Evolutionary conservation across 352 stramenopile species (phyloP), one percentile per base, ranked within the genome.

Genomic region (Pythium chondricola): DNA sequence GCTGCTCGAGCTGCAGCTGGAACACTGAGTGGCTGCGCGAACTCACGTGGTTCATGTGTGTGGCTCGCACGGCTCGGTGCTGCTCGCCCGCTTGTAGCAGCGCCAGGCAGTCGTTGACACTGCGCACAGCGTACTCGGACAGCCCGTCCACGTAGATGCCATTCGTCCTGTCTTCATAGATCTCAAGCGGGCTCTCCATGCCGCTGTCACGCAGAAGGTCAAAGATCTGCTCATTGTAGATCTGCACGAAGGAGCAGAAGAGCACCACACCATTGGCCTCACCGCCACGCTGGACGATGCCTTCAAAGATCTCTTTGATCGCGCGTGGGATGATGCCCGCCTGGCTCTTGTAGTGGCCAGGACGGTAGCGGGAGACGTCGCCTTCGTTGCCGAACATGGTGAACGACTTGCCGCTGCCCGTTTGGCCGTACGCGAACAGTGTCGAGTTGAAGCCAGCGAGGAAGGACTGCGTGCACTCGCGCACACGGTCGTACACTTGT

Each of bases 181-280:
- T 96, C 24, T 89, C 74, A 8, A 94, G 52, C 1, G 80, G 79
- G 2, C 56, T 65, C 27, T 71, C 60, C 76, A 93, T 91, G 29
- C 73, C 63, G 20, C 69, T 74, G 46, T 97, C 89, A 13, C 86
- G 69, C 35, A 97, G 53, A 31, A 97, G 46, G 44, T 97, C 88
- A 43, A 87, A 96, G 17, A 95, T 70, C 46, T 95, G 75, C 38
- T 97, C 89, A 50, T 97, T 97, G 73, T 95, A 96, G 49, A 96
- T 88, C 61, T 96, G 86, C 18, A 90, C 76, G 39, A 95, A 95
- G 2, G 77, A 92, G 49, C 81, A 94, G 33, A 81, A 95, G 0
- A 93, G 62, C 18, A 61, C 61, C 5, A 62, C 65, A 20, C 54
- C 54, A 33, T 78, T 61, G 1, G 61, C 53, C 14, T 73, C 65